Percentiles rank a stretch among this genome's conserved stretches.
These are phyloP conservation scores for Solanum corneliomulleri DNA, from an alignment of 257 asterid genomes.

Conservation along the genomic window DNA sequence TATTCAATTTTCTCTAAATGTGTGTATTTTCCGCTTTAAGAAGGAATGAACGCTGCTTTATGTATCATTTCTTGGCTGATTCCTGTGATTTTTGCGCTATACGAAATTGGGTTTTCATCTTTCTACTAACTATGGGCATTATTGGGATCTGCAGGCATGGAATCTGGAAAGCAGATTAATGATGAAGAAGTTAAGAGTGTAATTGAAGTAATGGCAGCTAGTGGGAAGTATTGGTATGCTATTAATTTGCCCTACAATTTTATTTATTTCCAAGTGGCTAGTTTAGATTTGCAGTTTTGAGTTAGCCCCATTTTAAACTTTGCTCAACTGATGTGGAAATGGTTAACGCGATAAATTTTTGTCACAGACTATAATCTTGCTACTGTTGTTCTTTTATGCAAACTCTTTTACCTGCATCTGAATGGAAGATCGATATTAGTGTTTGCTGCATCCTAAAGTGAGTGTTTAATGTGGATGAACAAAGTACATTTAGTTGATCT, in stretches of 20 bases:
- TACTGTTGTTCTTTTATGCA: neutral
- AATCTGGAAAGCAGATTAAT: constrained; percentile 19
- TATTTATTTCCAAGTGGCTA: neutral
- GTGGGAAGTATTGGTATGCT: constrained; percentile 74
- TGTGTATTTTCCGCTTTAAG: neutral
- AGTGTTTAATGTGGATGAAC: neutral
- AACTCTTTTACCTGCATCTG: neutral
- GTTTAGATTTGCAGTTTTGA: neutral
- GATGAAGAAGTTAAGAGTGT: constrained; percentile 38
- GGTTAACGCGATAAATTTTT: neutral
- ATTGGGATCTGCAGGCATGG: constrained; percentile 4
- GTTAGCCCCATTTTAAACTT: neutral
- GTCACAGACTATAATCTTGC: neutral
- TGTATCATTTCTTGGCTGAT: neutral
- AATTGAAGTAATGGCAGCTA: constrained; percentile 59
- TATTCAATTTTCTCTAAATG: neutral
- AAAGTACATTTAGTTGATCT: neutral
- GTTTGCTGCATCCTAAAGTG: neutral
- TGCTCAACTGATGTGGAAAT: neutral
- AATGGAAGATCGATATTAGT: neutral
- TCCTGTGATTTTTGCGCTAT: neutral
- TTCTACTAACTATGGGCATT: neutral
- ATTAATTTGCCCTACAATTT: neutral
- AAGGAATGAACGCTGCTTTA: neutral
- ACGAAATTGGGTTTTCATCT: neutral